These are phyloP conservation scores for Xylaria sp. DNA, from an alignment of 2,329 filamentous ascomycete species.

Conservation along the genomic window DNA sequence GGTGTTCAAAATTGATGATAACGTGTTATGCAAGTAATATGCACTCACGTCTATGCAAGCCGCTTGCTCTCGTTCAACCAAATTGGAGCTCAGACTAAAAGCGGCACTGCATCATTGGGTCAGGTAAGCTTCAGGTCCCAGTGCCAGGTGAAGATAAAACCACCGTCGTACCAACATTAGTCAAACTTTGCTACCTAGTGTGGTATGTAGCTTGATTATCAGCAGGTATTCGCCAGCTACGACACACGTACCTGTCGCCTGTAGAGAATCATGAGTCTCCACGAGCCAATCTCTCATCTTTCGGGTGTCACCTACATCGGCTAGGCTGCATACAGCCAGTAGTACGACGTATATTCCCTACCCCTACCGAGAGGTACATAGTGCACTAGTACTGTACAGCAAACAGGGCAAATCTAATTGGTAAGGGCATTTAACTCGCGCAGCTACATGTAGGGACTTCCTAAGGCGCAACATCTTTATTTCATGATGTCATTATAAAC, in stretches of 20 bases:
- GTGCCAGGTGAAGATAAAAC: no score
- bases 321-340: neutral
- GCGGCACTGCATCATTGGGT: no score
- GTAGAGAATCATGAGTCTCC: neutral
- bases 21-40: no score
- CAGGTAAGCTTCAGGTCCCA: no score
- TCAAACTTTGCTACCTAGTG: no score
- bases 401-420: neutral
- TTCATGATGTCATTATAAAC: constrained; percentile 19
- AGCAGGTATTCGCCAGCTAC: neutral
- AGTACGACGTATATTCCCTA: neutral
- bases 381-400: neutral
- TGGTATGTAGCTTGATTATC: neutral
- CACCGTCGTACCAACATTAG: neutral
- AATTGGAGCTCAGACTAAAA: no score
- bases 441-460: neutral
- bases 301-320: constrained; percentile 1
- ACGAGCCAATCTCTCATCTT: constrained; percentile 2
- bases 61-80: no score
- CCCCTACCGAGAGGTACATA: neutral
- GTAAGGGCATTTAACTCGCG: neutral
- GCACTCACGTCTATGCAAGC: no score
- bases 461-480: neutral
- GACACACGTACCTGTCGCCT: neutral
- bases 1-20: no score